These are phyloP conservation scores for Magnolia sinica DNA, from an alignment of 164 flowering plant species.

Conservation along the genomic window DNA sequence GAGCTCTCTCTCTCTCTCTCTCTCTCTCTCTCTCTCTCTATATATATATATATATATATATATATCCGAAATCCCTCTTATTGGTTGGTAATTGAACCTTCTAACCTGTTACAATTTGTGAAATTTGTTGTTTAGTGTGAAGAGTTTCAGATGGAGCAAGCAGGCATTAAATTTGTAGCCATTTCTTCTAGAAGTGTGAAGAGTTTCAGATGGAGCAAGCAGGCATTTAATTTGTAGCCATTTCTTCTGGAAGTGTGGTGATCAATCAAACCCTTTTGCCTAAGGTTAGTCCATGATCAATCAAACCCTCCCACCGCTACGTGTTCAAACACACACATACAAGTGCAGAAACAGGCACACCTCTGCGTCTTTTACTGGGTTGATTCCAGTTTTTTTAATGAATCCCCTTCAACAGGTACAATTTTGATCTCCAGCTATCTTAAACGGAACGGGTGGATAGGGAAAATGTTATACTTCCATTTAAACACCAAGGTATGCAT, in stretches of 20 bases:
- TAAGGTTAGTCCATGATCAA: constrained; percentile 43
- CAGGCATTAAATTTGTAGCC: constrained; percentile 54
- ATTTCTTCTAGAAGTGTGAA: constrained; percentile 47
- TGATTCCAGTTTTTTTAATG: background rate
- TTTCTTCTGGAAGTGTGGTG: constrained; percentile 41
- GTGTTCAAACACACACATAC: background rate
- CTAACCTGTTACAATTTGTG: constrained; percentile 8
- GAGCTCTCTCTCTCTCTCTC: constrained; percentile 19
- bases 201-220: constrained; percentile 50
- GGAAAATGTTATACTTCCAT: constrained; percentile 82
- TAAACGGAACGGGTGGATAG: constrained; percentile 75
- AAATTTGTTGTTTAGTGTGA: constrained; percentile 43
- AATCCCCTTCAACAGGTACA: constrained; percentile 41
- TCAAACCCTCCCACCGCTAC: background rate
- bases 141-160: constrained; percentile 48
- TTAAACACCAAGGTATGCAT: constrained; percentile 14
- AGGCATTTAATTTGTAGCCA: constrained; percentile 49
- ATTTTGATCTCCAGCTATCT: constrained; percentile 71
- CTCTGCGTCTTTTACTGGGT: background rate
- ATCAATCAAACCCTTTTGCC: constrained; percentile 57
- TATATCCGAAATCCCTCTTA: background rate
- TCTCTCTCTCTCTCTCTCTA: constrained; percentile 8
- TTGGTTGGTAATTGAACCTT: background rate
- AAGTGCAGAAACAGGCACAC: no score
- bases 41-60: background rate